Percentiles rank a stretch among this genome's conserved stretches.
Conservation (phyloP, 2,329 filamentous ascomycete species). For the Herpotrichia juniperi region DNA sequence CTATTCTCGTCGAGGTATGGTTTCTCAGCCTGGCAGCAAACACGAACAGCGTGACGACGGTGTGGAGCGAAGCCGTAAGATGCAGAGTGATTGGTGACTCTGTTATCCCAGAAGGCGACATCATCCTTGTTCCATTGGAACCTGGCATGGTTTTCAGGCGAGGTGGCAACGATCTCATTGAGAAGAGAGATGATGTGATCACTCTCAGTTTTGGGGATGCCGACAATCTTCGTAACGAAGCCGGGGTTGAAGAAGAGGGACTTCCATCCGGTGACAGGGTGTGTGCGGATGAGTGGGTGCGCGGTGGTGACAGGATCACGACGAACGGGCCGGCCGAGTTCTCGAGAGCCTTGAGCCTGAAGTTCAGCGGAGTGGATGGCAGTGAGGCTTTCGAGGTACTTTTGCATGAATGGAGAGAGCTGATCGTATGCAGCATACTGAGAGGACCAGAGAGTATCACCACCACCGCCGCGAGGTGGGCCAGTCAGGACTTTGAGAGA, state of each 20-base stretch:
- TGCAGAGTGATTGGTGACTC: constrained; percentile 61
- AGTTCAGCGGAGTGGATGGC: constrained; percentile 62
- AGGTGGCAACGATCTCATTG: constrained; percentile 61
- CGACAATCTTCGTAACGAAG: constrained; percentile 64
- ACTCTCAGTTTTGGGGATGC: constrained; percentile 62
- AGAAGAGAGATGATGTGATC: constrained; percentile 59
- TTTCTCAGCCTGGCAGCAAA: constrained; percentile 54
- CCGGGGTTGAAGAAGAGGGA: constrained; percentile 65
- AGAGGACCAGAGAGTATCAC: constrained; percentile 64
- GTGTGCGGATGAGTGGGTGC: constrained; percentile 64
- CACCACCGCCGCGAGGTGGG: constrained; percentile 61
- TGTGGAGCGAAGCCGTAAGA: constrained; percentile 64
- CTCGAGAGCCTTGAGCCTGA: constrained; percentile 58
- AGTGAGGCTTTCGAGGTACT: constrained; percentile 63
- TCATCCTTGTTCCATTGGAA: constrained; percentile 70
- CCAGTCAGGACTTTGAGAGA: constrained; percentile 61
- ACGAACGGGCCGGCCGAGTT: constrained; percentile 58
- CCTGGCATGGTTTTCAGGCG: constrained; percentile 72
- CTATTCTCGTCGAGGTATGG: constrained; percentile 53
- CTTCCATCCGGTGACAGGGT: constrained; percentile 69
- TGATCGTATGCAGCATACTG: constrained; percentile 65
- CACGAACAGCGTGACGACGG: constrained; percentile 60
- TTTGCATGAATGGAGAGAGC: constrained; percentile 62
- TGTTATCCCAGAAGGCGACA: constrained; percentile 73
- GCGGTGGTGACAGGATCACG: constrained; percentile 60